phyloP scores from a whole-genome alignment of 2,329 filamentous ascomycete genomes.

The Neofusicoccum laricinum region DNA sequence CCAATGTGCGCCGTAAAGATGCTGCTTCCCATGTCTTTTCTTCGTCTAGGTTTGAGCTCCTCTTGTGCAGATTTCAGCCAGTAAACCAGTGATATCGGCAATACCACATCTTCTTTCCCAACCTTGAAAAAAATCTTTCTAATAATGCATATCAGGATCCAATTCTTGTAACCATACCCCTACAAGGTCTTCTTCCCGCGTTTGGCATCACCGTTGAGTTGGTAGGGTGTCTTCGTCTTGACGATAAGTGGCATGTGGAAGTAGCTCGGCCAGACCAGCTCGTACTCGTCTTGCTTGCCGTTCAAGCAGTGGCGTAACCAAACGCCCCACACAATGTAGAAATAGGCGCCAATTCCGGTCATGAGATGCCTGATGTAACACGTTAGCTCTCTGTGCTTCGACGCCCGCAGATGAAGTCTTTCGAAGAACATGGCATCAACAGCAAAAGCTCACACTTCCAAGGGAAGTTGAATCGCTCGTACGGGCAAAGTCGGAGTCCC shows the following conservation, averaged over 20 bases:
- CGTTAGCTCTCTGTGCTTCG: neutral
- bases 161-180: neutral
- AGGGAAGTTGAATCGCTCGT: too few relatives aligned
- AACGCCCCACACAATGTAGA: slow-evolving; percentile 79
- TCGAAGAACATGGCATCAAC: too few relatives aligned
- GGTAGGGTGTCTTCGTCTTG: neutral
- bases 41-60: neutral
- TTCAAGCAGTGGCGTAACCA: slow-evolving; percentile 78
- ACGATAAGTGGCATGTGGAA: slow-evolving; percentile 56
- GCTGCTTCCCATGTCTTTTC: neutral
- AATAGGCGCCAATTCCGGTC: slow-evolving; percentile 79
- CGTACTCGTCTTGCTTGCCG: slow-evolving; percentile 67
- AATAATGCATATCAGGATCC: neutral
- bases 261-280: slow-evolving; percentile 65
- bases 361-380: slow-evolving; percentile 64
- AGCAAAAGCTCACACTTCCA: too few relatives aligned
- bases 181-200: slow-evolving; percentile 4
- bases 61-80: neutral
- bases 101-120: neutral
- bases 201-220: slow-evolving; percentile 1
- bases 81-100: neutral
- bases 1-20: neutral
- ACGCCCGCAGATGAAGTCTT: neutral
- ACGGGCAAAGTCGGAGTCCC: too few relatives aligned
- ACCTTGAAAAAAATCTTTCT: neutral